Base-by-base conservation (phyloP, 441 rosid genomes). In the Manihot esculenta region DNA sequence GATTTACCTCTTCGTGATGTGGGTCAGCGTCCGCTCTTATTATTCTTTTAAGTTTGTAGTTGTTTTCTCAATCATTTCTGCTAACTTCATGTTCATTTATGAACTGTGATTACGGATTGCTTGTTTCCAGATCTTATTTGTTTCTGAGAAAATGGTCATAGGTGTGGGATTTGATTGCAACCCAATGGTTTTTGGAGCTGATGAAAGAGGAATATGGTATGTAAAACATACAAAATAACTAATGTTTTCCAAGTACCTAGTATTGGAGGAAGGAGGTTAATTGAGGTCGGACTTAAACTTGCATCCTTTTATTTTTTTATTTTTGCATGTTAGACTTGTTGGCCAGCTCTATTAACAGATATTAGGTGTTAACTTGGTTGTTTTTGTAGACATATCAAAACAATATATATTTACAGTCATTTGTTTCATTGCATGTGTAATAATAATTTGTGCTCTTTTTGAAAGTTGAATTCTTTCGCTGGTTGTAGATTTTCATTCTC, bases 1-100 rank as follows among this genome's bases (percentile, higher is more conserved):
- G 86, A 93, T 88, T 86, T 95, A 92, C 99, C 99, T 75, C 99
- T 95, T 74, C 92, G 96, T 88, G 99, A 95, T 93, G 98, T 95
- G 99, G 99, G 99, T 95, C 93, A 86, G 97, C 98, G 78, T 92
- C 89, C 93, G 84, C 86, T 82, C 84, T 84, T 79, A 77, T 85
- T 82, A 71, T 69, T 38, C 30, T 64, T 82, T 64, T 72, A 77
- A 30, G 33, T 47, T 75, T 55, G 59, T 61, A 47, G 73, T 76
- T 44, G 65, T 79, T 73, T 76, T 72, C 27, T 74, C 54, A 3
- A 49, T 54, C 23, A 66, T 68, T 68, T 68, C 69, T 70, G 55
- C 78, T 78, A 64, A 64, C 62, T 75, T 56, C 55, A 62, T 56
- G 70, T 71, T 69, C 49, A 62, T 74, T 14, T 11, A 38, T 44